Evolutionary conservation across 1,284 basidiomycete genomes (phyloP).

Genomic region (Omphalotus olearius): DNA sequence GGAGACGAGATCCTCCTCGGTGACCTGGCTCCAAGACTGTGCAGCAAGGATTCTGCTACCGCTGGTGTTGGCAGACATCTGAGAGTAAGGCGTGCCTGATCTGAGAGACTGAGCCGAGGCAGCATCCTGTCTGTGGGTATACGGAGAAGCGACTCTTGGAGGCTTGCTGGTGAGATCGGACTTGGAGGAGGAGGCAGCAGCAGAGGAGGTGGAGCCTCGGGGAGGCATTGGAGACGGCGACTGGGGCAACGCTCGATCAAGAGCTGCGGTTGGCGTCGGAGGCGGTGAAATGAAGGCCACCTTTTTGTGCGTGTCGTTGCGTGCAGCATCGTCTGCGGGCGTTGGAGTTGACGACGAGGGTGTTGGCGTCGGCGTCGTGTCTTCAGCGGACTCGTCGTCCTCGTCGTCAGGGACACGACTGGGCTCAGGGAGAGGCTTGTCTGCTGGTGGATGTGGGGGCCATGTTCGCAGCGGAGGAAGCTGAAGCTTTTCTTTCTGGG

Average conservation of each 20-base stretch:
- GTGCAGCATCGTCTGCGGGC: constrained; percentile 34
- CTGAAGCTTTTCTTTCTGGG: constrained; percentile 52
- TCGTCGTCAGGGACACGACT: neutral
- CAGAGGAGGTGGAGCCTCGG: constrained; percentile 61
- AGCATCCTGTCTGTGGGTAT: constrained; percentile 48
- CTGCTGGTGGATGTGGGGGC: constrained; percentile 40
- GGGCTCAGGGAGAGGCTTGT: constrained; percentile 6
- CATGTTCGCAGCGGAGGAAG: constrained; percentile 57
- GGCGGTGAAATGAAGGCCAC: constrained; percentile 81
- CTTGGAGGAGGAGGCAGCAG: constrained; percentile 39
- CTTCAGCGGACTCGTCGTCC: neutral
- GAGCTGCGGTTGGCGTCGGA: constrained; percentile 44
- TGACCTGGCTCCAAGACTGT: constrained; percentile 92
- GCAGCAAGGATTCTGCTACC: constrained; percentile 75
- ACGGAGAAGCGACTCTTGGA: constrained; percentile 55
- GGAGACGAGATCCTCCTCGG: constrained; percentile 90
- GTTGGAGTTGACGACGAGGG: constrained; percentile 22
- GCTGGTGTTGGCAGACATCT: constrained; percentile 56
- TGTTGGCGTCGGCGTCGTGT: constrained; percentile 9
- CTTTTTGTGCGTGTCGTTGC: constrained; percentile 64
- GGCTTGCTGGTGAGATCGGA: constrained; percentile 35
- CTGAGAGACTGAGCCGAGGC: constrained; percentile 64
- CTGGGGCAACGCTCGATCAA: constrained; percentile 59
- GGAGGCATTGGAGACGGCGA: constrained; percentile 60
- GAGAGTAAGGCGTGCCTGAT: constrained; percentile 75